These are phyloP conservation scores for Solanum chacoense DNA, from an alignment of 305 asterid species.

Conservation along the genomic window DNA sequence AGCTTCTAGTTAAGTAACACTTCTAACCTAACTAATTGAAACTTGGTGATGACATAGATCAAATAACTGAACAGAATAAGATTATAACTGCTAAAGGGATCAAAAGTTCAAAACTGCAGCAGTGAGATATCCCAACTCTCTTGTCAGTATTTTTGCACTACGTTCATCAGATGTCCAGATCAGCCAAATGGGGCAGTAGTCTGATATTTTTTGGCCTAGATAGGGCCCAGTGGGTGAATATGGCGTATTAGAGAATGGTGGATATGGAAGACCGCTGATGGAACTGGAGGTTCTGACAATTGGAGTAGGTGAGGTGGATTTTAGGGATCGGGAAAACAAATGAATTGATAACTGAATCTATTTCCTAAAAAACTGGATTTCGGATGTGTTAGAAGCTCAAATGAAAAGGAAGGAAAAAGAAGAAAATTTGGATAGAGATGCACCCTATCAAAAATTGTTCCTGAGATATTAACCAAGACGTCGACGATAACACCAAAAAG, in stretches of 20 bases:
- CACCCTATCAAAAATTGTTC: neutral
- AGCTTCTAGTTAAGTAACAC: neutral
- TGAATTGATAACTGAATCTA: neutral
- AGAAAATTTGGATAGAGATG: neutral
- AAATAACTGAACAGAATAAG: neutral
- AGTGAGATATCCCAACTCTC: neutral
- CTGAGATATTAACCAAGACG: neutral
- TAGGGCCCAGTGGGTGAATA: neutral
- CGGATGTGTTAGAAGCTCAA: neutral
- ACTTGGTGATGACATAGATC: neutral
- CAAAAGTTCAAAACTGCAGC: neutral
- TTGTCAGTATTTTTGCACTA: neutral
- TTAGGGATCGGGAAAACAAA: neutral
- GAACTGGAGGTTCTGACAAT: neutral
- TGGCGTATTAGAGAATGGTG: neutral
- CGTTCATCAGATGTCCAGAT: neutral
- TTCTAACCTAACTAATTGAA: neutral
- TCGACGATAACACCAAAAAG: neutral
- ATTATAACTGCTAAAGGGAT: neutral
- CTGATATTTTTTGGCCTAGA: neutral
- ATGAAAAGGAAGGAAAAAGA: neutral
- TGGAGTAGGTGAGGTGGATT: neutral
- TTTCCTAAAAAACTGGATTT: neutral
- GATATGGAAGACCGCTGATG: neutral
- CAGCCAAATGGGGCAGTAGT: neutral